Conservation (phyloP, 192 early-diverging fungal species). For the Lobulomyces angularis region DNA sequence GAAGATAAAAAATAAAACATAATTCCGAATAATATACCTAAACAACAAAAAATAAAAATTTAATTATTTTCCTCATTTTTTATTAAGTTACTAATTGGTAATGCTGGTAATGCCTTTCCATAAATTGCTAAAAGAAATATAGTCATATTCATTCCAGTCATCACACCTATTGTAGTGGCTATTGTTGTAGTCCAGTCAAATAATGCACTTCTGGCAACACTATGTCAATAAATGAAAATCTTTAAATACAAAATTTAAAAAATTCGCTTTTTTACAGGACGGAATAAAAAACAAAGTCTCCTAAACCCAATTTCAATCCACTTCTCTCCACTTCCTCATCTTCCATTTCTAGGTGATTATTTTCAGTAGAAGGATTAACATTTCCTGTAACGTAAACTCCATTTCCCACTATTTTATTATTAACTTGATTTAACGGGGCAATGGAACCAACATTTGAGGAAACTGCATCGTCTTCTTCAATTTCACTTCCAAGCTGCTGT, state of each 20-base stretch:
- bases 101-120: conserved; percentile 69
- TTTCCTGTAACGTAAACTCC: not conserved
- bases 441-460: not conserved
- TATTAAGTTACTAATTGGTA: too few species aligned
- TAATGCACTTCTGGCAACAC: conserved; percentile 29
- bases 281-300: conserved; percentile 86
- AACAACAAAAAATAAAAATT: too few species aligned
- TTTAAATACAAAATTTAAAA: conserved; percentile 26
- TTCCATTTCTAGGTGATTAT: too few species aligned
- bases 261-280: conserved; percentile 67
- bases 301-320: conserved; percentile 75
- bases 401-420: conserved; percentile 8
- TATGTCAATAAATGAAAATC: not conserved
- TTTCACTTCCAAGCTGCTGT: conserved; percentile 5
- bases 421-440: not conserved
- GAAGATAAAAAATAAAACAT: too few species aligned
- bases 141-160: conserved; percentile 77
- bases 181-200: conserved; percentile 75
- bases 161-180: conserved; percentile 58
- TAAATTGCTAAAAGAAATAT: conserved; percentile 74
- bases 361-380: not conserved
- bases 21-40: too few species aligned
- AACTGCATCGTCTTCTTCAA: conserved; percentile 4
- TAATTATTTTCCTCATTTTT: too few species aligned
- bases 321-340: conserved; percentile 39